Percentiles rank a stretch among this genome's conserved stretches.
These are phyloP conservation scores for Entamoeba moshkovskii DNA, from an alignment of 208 protist species.

Conservation along the genomic window DNA sequence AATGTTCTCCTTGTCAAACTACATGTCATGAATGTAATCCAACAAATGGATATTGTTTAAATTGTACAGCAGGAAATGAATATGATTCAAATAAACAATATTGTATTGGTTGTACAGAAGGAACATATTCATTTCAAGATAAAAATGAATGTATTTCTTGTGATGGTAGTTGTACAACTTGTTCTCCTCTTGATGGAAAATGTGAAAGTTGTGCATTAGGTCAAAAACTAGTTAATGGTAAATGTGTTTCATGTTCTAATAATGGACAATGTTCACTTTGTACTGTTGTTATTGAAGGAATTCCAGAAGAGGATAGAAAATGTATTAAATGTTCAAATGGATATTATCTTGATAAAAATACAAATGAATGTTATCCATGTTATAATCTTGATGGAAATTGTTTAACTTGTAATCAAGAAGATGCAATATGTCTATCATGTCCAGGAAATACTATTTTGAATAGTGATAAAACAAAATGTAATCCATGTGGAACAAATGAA, in stretches of 20 bases:
- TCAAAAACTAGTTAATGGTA: neutral
- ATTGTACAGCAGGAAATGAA: too few relatives aligned
- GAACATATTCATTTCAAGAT: neutral
- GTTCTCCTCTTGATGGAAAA: neutral
- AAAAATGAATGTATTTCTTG: neutral
- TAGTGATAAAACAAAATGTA: too few relatives aligned
- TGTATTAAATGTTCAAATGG: neutral
- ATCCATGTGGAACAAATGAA: too few relatives aligned
- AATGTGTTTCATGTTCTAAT: neutral
- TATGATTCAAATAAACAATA: too few relatives aligned
- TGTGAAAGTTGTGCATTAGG: neutral
- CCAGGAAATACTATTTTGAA: too few relatives aligned
- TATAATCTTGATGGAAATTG: neutral
- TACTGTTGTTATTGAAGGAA: neutral
- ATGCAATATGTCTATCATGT: too few relatives aligned
- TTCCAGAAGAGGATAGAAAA: neutral
- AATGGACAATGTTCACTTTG: too few relatives aligned
- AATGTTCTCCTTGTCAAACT: too few relatives aligned
- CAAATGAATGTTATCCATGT: neutral
- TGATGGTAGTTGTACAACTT: neutral
- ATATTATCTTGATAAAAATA: neutral
- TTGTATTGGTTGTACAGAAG: neutral
- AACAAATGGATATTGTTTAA: too few relatives aligned
- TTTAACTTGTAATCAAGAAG: neutral
- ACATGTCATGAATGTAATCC: too few relatives aligned